Evolutionary conservation across 192 early-diverging fungal species (phyloP), one percentile per base, ranked within the genome.

Genomic region (Coemansia reversa): DNA sequence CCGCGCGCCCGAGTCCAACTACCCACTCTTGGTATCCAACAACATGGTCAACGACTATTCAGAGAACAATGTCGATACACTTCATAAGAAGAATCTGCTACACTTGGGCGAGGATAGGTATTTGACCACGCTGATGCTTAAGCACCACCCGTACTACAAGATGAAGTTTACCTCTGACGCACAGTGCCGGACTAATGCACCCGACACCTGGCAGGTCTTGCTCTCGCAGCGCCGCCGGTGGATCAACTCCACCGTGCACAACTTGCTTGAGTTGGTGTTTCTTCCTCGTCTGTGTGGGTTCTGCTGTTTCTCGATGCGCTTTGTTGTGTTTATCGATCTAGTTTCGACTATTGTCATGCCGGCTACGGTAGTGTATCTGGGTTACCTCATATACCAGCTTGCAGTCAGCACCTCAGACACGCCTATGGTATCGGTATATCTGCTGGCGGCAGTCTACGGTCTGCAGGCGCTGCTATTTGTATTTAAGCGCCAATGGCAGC

Each of bases 241-340:
- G 98, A 99, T 99, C 74, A 99, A 99, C 85, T 98, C 95, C 28
- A 99, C 98, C 0, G 91, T 99, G 14, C 98, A 99, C 84, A 99
- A 99, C 75, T 82, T 98, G 69, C 84, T 97, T 63, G 98, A 99
- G 75, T 83, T 99, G 35, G 79, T 96, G 39, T 88, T 94, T 65
- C 79, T 99, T 63, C 91, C 92, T 30, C 94, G 97, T 61, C 88
- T 98, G 29, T 98, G 98, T 63, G 96, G 98, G 27, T 96, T 93
- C 87, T 91, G 95, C 78, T 96, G 94, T 83, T 98, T 97, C 83
- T 97, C 95, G 52, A 95, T 98, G 92, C 89, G 95, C 19, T 94
- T 98, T 66, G 89, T 98, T 35, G 93, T 98, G 55, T 91, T 97
- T 71, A 86, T 98, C 56, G 97, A 98, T 81, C 72, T 98, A 25